Percentiles rank a stretch among this genome's conserved stretches.
Evolutionary conservation across 2,329 filamentous ascomycete species (phyloP).

Genomic region (Colletotrichum destructivum): DNA sequence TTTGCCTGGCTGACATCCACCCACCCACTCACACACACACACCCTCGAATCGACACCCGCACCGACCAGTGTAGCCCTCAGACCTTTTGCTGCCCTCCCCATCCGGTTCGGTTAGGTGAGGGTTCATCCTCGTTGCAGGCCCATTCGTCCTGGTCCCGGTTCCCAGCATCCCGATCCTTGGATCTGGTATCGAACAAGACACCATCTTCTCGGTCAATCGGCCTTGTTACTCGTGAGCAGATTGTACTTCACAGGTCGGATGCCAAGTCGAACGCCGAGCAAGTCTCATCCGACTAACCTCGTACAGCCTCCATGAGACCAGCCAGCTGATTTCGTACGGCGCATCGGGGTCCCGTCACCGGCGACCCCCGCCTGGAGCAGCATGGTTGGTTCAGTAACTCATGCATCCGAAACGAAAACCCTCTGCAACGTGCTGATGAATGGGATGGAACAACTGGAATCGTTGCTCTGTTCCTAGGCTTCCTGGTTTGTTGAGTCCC

Average conservation of each 20-base stretch:
- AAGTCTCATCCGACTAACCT: constrained; percentile 1
- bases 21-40: neutral
- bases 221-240: neutral
- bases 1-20: no score
- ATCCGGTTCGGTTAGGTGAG: constrained; percentile 19
- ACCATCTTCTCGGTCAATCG: constrained; percentile 1
- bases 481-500: constrained; percentile 10
- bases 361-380: constrained; percentile 28
- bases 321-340: neutral
- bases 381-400: constrained; percentile 35
- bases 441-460: constrained; percentile 33
- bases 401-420: constrained; percentile 34
- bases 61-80: constrained; percentile 1
- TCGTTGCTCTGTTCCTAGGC: constrained; percentile 18
- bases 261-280: neutral
- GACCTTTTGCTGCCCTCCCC: constrained; percentile 8
- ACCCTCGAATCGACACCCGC: constrained; percentile 12
- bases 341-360: constrained; percentile 21
- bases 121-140: constrained; percentile 23
- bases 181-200: constrained; percentile 16
- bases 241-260: constrained; percentile 1
- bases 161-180: constrained; percentile 24
- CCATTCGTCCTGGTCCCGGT: constrained; percentile 16
- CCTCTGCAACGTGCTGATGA: constrained; percentile 4
- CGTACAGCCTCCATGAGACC: constrained; percentile 3